A percentile compares a stretch with the other conserved stretches of the same genome.
Evolutionary conservation across 2,329 filamentous ascomycete genomes (phyloP).

Genomic region (Nemania diffusa): DNA sequence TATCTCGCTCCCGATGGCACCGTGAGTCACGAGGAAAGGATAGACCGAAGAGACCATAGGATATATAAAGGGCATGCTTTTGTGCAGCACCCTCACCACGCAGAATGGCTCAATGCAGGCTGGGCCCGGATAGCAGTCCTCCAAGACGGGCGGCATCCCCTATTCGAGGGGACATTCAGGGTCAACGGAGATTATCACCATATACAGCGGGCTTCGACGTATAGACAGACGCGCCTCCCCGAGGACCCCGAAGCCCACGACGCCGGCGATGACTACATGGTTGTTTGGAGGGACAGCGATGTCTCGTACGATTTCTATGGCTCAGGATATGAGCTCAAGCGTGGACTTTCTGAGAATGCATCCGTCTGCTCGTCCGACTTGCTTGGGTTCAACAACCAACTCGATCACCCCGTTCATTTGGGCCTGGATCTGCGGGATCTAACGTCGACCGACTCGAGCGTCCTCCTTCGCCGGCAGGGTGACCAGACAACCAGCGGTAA

Average conservation of each 20-base stretch:
- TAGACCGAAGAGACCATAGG: constrained; percentile 79
- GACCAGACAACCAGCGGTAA: constrained; percentile 73
- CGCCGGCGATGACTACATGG: constrained; percentile 77
- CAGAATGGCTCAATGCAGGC: constrained; percentile 81
- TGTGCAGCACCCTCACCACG: constrained; percentile 67
- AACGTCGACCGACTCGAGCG: constrained; percentile 69
- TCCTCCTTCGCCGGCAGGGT: constrained; percentile 78
- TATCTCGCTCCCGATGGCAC: constrained; percentile 78
- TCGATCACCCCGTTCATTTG: constrained; percentile 74
- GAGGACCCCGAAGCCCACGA: constrained; percentile 74
- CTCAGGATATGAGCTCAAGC: constrained; percentile 72
- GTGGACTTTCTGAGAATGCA: constrained; percentile 57
- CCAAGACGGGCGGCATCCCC: constrained; percentile 77
- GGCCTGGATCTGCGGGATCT: constrained; percentile 63
- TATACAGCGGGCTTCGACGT: constrained; percentile 79
- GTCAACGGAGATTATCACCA: constrained; percentile 87
- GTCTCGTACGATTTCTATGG: constrained; percentile 59
- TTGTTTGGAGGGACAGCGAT: constrained; percentile 93
- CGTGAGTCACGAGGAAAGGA: constrained; percentile 71
- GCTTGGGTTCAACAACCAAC: constrained; percentile 81
- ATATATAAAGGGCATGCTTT: constrained; percentile 86
- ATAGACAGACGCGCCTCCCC: constrained; percentile 74
- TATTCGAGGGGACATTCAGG: constrained; percentile 92
- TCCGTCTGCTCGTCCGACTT: constrained; percentile 74
- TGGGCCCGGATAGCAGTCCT: constrained; percentile 86